phyloP scores from a whole-genome alignment of 106 monocot genomes.

The Posidonia australis region DNA sequence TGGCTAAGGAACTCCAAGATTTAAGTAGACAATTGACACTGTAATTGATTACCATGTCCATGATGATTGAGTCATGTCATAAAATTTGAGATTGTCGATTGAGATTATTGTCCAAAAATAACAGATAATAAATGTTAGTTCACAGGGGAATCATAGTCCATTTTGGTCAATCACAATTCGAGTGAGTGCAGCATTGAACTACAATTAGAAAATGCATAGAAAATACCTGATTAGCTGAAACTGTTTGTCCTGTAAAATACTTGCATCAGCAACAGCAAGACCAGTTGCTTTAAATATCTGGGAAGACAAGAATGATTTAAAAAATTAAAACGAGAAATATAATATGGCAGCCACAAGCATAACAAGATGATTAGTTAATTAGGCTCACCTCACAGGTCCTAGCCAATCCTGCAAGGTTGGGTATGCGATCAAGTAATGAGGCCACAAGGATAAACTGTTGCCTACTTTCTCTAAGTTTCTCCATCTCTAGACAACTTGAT shows the following conservation, averaged over 20 bases:
- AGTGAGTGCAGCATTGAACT: too few relatives aligned
- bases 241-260: conserved; percentile 69
- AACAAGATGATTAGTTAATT: not conserved
- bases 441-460: conserved; percentile 83
- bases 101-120: too few relatives aligned
- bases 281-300: conserved; percentile 76
- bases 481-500: conserved; percentile 46
- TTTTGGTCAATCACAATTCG: too few relatives aligned
- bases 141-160: too few relatives aligned
- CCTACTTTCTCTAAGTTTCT: conserved; percentile 39
- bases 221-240: conserved; percentile 88
- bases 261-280: conserved; percentile 62
- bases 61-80: too few relatives aligned
- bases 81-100: too few relatives aligned
- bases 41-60: too few relatives aligned
- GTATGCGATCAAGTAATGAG: conserved; percentile 89
- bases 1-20: too few relatives aligned
- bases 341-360: not conserved
- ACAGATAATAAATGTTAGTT: too few relatives aligned
- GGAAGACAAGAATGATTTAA: not conserved
- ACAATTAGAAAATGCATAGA: not conserved
- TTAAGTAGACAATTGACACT: too few relatives aligned
- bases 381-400: conserved; percentile 80
- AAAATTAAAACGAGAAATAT: too few relatives aligned
- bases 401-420: conserved; percentile 92